Evolutionary conservation across 2,329 filamentous ascomycete genomes (phyloP).

Genomic region (Venturia asperata): DNA sequence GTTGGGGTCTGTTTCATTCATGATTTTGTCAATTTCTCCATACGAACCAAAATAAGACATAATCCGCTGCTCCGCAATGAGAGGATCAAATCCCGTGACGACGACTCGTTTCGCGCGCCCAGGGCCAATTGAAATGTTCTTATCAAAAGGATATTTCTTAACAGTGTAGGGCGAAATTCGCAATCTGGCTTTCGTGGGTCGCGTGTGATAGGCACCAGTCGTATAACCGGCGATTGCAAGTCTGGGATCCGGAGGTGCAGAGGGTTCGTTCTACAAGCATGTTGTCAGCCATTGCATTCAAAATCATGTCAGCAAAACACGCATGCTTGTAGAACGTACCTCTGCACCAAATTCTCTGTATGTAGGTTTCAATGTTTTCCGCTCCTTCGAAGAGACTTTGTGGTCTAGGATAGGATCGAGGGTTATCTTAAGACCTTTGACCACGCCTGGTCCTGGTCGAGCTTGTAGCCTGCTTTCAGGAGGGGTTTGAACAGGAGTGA

Average conservation of each 20-base stretch:
- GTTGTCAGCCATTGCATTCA: conserved; percentile 19
- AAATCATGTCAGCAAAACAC: conserved; percentile 20
- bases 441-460: conserved; percentile 44
- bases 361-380: conserved; percentile 43
- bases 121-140: conserved; percentile 75
- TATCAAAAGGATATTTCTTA: conserved; percentile 74
- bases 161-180: conserved; percentile 71
- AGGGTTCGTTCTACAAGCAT: conserved; percentile 64
- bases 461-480: conserved; percentile 41
- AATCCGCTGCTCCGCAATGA: conserved; percentile 72
- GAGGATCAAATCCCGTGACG: conserved; percentile 90
- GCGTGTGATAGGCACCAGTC: conserved; percentile 46
- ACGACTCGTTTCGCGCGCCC: conserved; percentile 86
- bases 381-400: conserved; percentile 50
- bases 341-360: conserved; percentile 47
- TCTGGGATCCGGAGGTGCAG: conserved; percentile 74
- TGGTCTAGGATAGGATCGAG: conserved; percentile 59
- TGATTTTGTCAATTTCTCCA: conserved; percentile 82
- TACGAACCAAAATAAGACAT: conserved; percentile 69
- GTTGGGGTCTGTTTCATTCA: conserved; percentile 90
- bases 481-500: conserved; percentile 39
- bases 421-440: conserved; percentile 51
- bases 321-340: conserved; percentile 27
- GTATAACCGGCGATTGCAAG: conserved; percentile 59
- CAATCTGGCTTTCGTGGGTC: conserved; percentile 62